Percentiles rank a stretch among this genome's conserved stretches.
phyloP scores from a whole-genome alignment of 177 flowering plant species.

The Vitis hybrid region DNA sequence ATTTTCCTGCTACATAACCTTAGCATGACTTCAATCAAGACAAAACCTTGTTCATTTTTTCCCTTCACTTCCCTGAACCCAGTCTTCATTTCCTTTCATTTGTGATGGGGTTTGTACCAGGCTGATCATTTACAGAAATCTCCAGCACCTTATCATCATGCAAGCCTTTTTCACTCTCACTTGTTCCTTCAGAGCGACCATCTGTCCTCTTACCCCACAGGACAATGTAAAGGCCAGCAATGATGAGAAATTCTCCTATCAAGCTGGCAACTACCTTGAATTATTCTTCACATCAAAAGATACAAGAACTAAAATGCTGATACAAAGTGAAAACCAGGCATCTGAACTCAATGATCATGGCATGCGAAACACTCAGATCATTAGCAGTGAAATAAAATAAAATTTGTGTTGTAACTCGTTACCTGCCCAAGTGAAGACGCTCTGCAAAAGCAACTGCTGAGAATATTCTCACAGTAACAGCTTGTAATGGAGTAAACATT shows the following conservation, averaged over 20 bases:
- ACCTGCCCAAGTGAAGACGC: constrained; percentile 50
- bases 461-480: constrained; percentile 30
- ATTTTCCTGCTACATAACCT: too few relatives aligned
- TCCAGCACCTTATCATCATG: background rate
- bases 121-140: background rate
- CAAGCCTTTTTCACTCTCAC: background rate
- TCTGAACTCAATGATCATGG: too few relatives aligned
- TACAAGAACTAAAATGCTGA: too few relatives aligned
- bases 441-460: constrained; percentile 47
- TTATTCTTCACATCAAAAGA: too few relatives aligned
- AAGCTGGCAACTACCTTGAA: constrained; percentile 25
- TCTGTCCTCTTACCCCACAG: constrained; percentile 39
- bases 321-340: too few relatives aligned
- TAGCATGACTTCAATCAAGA: too few relatives aligned
- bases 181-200: background rate
- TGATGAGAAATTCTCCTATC: constrained; percentile 34
- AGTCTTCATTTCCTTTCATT: background rate
- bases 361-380: too few relatives aligned
- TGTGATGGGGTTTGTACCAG: background rate
- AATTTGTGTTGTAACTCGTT: background rate
- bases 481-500: constrained; percentile 39
- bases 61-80: too few relatives aligned
- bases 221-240: constrained; percentile 38
- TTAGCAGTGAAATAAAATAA: too few relatives aligned
- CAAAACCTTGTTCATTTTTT: too few relatives aligned